phyloP scores from a whole-genome alignment of 305 asterid genomes.

The Rubia peregrina region DNA sequence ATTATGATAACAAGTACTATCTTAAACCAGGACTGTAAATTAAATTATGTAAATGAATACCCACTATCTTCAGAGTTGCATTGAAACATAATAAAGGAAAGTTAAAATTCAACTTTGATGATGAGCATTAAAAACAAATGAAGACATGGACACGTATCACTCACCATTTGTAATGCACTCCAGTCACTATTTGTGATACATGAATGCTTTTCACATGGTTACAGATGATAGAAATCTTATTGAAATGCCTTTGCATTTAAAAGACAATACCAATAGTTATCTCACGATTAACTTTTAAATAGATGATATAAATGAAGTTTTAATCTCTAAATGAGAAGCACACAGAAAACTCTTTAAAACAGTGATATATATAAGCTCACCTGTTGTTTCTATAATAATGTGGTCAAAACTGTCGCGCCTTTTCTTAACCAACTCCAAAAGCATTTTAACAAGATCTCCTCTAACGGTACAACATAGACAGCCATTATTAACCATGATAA shows the following conservation, averaged over 20 bases:
- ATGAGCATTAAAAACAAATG: not conserved
- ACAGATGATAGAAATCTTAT: not conserved
- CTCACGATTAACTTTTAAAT: not conserved
- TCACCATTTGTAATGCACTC: not conserved
- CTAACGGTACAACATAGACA: slow-evolving; percentile 92
- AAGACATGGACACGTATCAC: not conserved
- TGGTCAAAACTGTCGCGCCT: slow-evolving; percentile 78
- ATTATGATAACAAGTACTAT: not conserved
- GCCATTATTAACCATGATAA: slow-evolving; percentile 92
- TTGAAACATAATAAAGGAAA: not conserved
- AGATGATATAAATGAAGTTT: not conserved
- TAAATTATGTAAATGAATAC: not conserved
- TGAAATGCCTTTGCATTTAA: not conserved
- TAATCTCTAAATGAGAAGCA: not conserved
- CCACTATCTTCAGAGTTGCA: not conserved
- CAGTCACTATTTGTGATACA: not conserved
- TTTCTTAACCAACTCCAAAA: slow-evolving; percentile 78
- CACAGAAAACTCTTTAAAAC: not conserved
- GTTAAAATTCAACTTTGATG: not conserved
- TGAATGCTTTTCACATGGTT: not conserved
- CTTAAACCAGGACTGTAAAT: not conserved
- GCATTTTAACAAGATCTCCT: slow-evolving; percentile 96
- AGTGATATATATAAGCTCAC: slow-evolving; percentile 25
- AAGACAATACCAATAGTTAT: not conserved
- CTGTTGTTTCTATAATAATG: slow-evolving; percentile 93